Base-by-base conservation (phyloP, 768 basidiomycete genomes). In the Boletus tylopilopsis region DNA sequence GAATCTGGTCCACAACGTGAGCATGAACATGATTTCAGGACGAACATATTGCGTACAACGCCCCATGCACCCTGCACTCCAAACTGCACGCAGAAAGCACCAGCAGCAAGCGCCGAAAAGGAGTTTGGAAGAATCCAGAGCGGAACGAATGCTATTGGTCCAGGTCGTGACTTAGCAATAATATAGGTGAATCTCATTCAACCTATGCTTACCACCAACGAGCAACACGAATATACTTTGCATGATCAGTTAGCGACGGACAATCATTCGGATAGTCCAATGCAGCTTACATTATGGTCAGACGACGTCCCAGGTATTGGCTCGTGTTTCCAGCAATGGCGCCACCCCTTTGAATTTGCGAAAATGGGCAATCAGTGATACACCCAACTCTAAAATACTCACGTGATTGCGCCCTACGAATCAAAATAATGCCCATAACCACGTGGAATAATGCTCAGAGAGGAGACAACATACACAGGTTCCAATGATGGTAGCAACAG, bases 41-140 rank as follows among this genome's bases (percentile, higher is more conserved):
- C 7, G 6, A 41, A 34, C 25, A 32, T 6, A 11, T 39, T 47
- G 64, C 85, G 56, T 61, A 90, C 87, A 11, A 90, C 84, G 58
- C 90, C 90, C 88, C 89, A 92, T 32, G 90, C 91, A 2, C 90
- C 91, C 64, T 95, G 93, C 0, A 94, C 89, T 43, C 89, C 90
- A 56, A 90, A 81, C 61, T 94, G 91, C 15, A 92, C 73, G 57
- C 80, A 91, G 71, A 94, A 95, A 1, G 90, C 92, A 9, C 90
- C 90, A 0, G 89, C 90, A 0, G 88, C 62, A 9, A 96, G 82
- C 2, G 72, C 76, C 1, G 77, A 64, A 66, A 94, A 94, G 1
- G 75, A 68, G 6, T 59, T 68, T 3, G 93, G 93, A 7, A 95
- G 58, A 57, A 92, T 88, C 93, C 92, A 94, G 2, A 94, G 73